A percentile compares a stretch with the other conserved stretches of the same genome.
Conservation (phyloP, 2,329 filamentous ascomycete species). For the Ophiognomonia clavigignenti-juglandacearum region DNA sequence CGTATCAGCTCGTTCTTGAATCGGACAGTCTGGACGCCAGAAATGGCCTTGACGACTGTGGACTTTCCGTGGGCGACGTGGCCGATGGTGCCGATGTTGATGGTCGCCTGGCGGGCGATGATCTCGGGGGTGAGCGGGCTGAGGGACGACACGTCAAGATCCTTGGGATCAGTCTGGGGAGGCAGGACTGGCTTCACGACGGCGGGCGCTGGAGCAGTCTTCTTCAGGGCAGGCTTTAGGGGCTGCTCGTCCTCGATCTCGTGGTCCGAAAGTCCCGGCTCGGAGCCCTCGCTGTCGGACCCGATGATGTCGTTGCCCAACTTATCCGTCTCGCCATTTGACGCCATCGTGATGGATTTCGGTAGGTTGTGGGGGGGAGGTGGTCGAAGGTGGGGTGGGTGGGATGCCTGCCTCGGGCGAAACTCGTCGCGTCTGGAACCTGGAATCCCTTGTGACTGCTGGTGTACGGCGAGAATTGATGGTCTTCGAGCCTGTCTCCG, state of each 20-base stretch:
- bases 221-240: slow-evolving; percentile 84
- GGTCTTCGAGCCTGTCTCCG: background rate
- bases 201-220: slow-evolving; percentile 55
- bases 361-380: background rate
- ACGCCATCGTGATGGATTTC: slow-evolving; percentile 39
- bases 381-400: slow-evolving; percentile 1
- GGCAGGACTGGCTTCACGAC: slow-evolving; percentile 55
- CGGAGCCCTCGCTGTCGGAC: slow-evolving; percentile 53
- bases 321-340: slow-evolving; percentile 51
- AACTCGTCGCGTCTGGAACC: background rate
- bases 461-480: background rate
- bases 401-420: slow-evolving; percentile 1
- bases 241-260: slow-evolving; percentile 61
- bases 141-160: slow-evolving; percentile 76
- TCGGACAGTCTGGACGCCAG: slow-evolving; percentile 94
- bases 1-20: slow-evolving; percentile 99
- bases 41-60: slow-evolving; percentile 98
- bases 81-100: slow-evolving; percentile 98
- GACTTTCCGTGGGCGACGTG: slow-evolving; percentile 99
- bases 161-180: slow-evolving; percentile 87
- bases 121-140: slow-evolving; percentile 91
- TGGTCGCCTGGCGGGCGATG: slow-evolving; percentile 94
- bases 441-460: background rate
- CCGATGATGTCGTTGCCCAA: slow-evolving; percentile 68
- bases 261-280: slow-evolving; percentile 50